Percentiles rank a stretch among this genome's conserved stretches.
These are phyloP conservation scores for Xylaria sp. DNA, from an alignment of 2,329 filamentous ascomycete genomes.

Conservation along the genomic window DNA sequence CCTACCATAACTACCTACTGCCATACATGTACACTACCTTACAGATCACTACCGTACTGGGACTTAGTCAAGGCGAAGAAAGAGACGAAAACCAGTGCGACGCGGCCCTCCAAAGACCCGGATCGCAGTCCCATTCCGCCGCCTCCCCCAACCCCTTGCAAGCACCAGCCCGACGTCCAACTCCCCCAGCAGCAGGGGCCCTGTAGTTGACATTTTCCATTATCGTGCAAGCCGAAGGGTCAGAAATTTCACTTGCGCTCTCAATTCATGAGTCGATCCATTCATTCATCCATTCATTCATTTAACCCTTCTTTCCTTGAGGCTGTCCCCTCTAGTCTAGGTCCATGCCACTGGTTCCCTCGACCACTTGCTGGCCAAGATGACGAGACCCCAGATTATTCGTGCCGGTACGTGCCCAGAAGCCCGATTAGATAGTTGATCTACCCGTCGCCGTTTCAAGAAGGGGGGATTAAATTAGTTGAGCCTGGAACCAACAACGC, in stretches of 20 bases:
- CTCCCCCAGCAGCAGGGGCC: slow-evolving; percentile 29
- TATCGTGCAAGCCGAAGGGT: slow-evolving; percentile 23
- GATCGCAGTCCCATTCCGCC: slow-evolving; percentile 19
- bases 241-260: slow-evolving; percentile 29
- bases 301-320: slow-evolving; percentile 18
- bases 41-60: slow-evolving; percentile 1
- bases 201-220: slow-evolving; percentile 13
- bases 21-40: neutral
- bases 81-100: slow-evolving; percentile 2
- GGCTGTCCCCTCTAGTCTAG: slow-evolving; percentile 37
- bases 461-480: slow-evolving; percentile 41
- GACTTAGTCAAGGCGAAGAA: neutral
- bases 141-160: slow-evolving; percentile 39
- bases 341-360: slow-evolving; percentile 45
- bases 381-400: slow-evolving; percentile 69
- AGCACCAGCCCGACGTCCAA: slow-evolving; percentile 29
- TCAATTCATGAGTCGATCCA: slow-evolving; percentile 35
- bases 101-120: slow-evolving; percentile 17
- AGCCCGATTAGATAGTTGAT: slow-evolving; percentile 31
- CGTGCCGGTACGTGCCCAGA: slow-evolving; percentile 63
- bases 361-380: slow-evolving; percentile 52
- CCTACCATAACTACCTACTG: no score
- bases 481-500: slow-evolving; percentile 13
- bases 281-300: slow-evolving; percentile 25
- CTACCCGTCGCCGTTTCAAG: slow-evolving; percentile 26